Evolutionary conservation across 2,329 filamentous ascomycete genomes (phyloP), one percentile per base, ranked within the genome.

Genomic region (Aspergillus alliaceus): DNA sequence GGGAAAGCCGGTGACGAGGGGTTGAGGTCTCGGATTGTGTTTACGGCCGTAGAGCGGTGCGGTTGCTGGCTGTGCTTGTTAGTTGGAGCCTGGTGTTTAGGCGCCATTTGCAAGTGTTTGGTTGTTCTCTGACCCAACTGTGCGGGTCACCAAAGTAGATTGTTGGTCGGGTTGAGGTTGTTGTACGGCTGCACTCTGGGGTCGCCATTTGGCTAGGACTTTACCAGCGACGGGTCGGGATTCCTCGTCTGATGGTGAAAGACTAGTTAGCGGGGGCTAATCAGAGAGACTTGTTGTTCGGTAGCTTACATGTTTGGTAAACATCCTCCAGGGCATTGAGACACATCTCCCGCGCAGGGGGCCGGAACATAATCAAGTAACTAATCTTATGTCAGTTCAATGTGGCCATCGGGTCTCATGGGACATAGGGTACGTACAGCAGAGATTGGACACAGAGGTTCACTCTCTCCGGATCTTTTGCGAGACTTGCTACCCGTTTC

Each of bases 401-500:
- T 15, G 29, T 25, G 15, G 8, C 6, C 20, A 15, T 22, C 11
- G 9, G 6, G 49, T 22, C 32, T 47, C 20, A 15, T 31, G 6
- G n/a, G 5, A 22, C 2, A 47, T 40, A 4, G 11, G 47, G 34
- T 11, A 55, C 76, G 60, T 75, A 85, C 75, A 86, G 78, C 59
- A 88, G 72, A 12, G 84, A 78, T 63, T 82, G 82, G 20, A 83
- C 79, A 25, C 82, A 84, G 40, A 88, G 76, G 47, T 79, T 79
- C 48, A 88, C 83, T 48, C 86, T 77, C 65, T 88, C 86, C 0
- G 86, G 86, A 69, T 88, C 86, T 63, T 82, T 80, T 1, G 86
- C 85, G 56, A 88, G 77, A 58, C 80, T 83, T 64, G 82, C 82
- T 34, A 98, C 86, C 50, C 90, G 84, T 47, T 87, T 82, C 2